Evolutionary conservation across 2,329 filamentous ascomycete genomes (phyloP).

Genomic region (Trichoderma koningiopsis): DNA sequence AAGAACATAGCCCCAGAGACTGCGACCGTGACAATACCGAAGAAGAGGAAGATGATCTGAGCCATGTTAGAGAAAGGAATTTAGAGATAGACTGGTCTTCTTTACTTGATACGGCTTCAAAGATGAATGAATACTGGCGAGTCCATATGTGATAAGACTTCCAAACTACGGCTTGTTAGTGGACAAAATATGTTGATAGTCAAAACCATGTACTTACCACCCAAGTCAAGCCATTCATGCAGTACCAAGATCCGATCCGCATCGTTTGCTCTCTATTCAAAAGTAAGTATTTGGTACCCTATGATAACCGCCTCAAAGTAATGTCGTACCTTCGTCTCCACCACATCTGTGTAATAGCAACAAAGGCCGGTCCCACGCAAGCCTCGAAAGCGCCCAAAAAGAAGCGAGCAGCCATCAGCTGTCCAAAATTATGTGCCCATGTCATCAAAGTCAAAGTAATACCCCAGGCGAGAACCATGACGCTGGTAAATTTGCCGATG

Average conservation of each 20-base stretch:
- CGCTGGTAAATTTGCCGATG: conserved; percentile 62
- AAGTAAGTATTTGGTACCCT: background rate
- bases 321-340: conserved; percentile 50
- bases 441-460: conserved; percentile 54
- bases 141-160: conserved; percentile 58
- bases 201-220: conserved; percentile 41
- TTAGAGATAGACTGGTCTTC: background rate
- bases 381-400: conserved; percentile 61
- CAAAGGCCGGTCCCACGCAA: conserved; percentile 51
- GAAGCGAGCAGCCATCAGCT: conserved; percentile 55
- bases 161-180: conserved; percentile 43
- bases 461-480: conserved; percentile 59
- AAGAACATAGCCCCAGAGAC: conserved; percentile 50
- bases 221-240: conserved; percentile 61
- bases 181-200: background rate
- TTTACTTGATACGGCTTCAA: conserved; percentile 52
- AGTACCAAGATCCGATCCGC: conserved; percentile 60
- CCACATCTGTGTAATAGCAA: conserved; percentile 64
- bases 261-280: conserved; percentile 54
- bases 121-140: conserved; percentile 57
- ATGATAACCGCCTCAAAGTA: background rate
- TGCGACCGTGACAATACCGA: conserved; percentile 52
- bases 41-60: conserved; percentile 57
- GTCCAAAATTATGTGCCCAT: conserved; percentile 51
- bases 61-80: background rate